Percentiles rank a stretch among this genome's conserved stretches.
These are phyloP conservation scores for Irpex rosettiformis DNA, from an alignment of 1,284 basidiomycete genomes.

Conservation along the genomic window DNA sequence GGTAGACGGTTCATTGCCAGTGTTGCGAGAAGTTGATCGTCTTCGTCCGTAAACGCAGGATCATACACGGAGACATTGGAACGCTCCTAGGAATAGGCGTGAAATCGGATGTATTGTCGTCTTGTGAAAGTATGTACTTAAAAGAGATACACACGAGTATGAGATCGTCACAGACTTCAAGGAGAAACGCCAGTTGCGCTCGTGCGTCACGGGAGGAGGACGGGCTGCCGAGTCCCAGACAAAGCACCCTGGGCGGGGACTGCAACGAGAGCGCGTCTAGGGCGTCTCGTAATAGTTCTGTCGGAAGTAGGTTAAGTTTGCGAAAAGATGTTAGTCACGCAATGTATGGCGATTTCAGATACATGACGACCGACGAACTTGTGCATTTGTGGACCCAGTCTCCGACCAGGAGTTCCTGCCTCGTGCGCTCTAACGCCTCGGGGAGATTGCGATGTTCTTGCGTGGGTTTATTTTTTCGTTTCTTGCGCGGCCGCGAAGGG, in stretches of 20 bases:
- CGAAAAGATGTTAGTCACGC: conserved; percentile 5
- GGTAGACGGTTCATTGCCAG: conserved; percentile 46
- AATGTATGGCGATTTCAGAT: neutral
- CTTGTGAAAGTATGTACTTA: conserved; percentile 16
- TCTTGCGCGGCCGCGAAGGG: conserved; percentile 30
- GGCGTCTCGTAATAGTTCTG: conserved; percentile 35
- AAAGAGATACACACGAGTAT: conserved; percentile 49
- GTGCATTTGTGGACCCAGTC: conserved; percentile 27
- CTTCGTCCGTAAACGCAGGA: conserved; percentile 64
- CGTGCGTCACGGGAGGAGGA: conserved; percentile 54
- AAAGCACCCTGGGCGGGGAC: conserved; percentile 40
- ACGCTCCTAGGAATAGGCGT: conserved; percentile 37
- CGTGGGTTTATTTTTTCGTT: conserved; percentile 28
- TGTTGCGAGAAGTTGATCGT: conserved; percentile 45
- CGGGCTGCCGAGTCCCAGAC: conserved; percentile 72
- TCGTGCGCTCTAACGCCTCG: conserved; percentile 22
- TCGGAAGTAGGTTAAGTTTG: conserved; percentile 11
- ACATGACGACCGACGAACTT: conserved; percentile 17
- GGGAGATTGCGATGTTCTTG: conserved; percentile 18
- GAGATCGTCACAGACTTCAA: conserved; percentile 46
- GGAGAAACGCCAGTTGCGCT: conserved; percentile 64
- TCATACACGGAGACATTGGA: conserved; percentile 56
- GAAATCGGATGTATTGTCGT: conserved; percentile 21
- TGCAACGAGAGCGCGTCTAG: conserved; percentile 23
- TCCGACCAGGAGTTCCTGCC: conserved; percentile 23